Conservation (phyloP, 345 rosid species). For the Dipteronia dyeriana region DNA sequence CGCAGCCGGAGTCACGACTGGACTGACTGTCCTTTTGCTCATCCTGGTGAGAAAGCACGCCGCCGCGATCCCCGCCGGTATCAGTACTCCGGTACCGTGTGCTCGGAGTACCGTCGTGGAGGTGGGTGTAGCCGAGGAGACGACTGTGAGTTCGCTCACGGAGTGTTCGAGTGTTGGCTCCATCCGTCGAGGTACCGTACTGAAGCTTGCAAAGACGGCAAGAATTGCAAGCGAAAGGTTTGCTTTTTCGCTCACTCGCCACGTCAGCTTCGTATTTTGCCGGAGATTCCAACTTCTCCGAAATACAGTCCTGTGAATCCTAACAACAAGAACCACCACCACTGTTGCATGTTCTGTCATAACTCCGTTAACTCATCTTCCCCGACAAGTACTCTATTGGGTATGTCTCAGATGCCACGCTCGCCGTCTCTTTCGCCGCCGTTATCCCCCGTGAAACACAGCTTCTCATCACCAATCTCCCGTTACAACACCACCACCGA, state of each 20-base stretch:
- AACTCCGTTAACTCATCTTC: conserved; percentile 41
- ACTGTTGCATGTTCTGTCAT: conserved; percentile 63
- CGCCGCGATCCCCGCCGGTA: conserved; percentile 76
- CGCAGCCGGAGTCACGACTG: conserved; percentile 95
- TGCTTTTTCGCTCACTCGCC: conserved; percentile 79
- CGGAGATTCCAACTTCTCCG: conserved; percentile 34
- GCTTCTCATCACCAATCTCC: conserved; percentile 40
- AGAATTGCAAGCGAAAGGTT: conserved; percentile 63
- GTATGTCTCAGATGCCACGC: conserved; percentile 55
- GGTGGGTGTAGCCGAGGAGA: conserved; percentile 67
- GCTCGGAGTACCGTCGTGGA: conserved; percentile 70
- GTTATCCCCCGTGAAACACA: conserved; percentile 61
- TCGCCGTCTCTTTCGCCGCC: conserved; percentile 72
- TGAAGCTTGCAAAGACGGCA: conserved; percentile 73
- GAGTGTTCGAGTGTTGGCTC: conserved; percentile 83
- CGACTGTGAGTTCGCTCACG: conserved; percentile 66
- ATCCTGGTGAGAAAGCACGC: conserved; percentile 85
- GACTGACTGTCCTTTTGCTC: conserved; percentile 96
- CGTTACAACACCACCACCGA: conserved; percentile 20
- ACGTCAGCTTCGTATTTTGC: conserved; percentile 62
- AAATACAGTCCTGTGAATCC: conserved; percentile 18
- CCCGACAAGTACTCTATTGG: conserved; percentile 75
- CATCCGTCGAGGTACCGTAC: conserved; percentile 73
- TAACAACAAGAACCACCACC: conserved; percentile 30
- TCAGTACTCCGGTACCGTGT: conserved; percentile 65